Evolutionary conservation across 1,139 yeast species (phyloP).

Genomic region (Saccharomycopsis phalli): DNA sequence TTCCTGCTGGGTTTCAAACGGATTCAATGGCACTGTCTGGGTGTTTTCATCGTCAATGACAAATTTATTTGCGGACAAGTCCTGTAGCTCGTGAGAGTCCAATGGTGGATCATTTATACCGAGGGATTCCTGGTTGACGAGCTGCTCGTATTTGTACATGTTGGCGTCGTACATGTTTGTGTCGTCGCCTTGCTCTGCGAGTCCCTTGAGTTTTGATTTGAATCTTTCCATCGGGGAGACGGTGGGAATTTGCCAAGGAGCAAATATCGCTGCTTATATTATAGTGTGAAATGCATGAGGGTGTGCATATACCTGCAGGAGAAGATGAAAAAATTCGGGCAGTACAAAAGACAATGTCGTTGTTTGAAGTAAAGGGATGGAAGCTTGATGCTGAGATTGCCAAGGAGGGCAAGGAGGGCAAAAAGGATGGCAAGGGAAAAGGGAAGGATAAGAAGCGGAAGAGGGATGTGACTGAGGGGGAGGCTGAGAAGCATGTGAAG

Average conservation of each 20-base stretch:
- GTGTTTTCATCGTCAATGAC: conserved; percentile 3
- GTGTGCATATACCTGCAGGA: too few species aligned
- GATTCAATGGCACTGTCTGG: neutral
- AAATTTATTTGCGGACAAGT: neutral
- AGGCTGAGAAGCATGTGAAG: conserved; percentile 20
- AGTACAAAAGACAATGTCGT: conserved; percentile 39
- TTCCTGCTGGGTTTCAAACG: neutral
- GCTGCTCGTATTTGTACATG: conserved; percentile 15
- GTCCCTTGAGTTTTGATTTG: conserved; percentile 1
- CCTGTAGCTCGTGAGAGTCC: conserved; percentile 10
- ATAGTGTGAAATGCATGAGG: too few species aligned
- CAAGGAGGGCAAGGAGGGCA: conserved; percentile 32
- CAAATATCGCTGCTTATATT: too few species aligned
- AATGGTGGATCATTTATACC: conserved; percentile 13
- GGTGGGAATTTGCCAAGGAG: too few species aligned
- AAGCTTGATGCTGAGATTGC: conserved; percentile 50
- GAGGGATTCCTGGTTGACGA: conserved; percentile 15
- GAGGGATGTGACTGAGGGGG: conserved; percentile 22
- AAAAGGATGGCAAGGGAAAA: conserved; percentile 30
- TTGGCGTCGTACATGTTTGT: conserved; percentile 1
- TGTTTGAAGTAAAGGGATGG: conserved; percentile 83
- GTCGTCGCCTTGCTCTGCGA: too few species aligned
- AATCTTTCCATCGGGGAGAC: conserved; percentile 1
- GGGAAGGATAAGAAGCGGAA: conserved; percentile 24
- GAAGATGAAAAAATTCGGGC: neutral